A percentile compares a stretch with the other conserved stretches of the same genome.
phyloP scores from a whole-genome alignment of 768 basidiomycete species.

The Lactarius sp. region DNA sequence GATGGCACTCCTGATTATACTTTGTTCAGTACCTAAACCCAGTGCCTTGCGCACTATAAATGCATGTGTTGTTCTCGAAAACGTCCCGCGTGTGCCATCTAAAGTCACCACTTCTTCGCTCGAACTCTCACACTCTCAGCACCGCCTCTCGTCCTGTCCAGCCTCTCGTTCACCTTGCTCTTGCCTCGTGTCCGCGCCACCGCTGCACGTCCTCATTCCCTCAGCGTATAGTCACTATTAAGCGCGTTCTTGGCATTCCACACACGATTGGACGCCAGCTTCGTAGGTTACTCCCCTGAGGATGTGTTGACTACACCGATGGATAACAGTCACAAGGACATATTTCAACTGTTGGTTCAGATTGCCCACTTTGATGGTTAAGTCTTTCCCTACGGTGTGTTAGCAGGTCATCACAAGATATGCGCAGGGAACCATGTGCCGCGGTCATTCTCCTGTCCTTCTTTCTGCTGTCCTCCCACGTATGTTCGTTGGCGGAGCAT shows the following conservation, averaged over 20 bases:
- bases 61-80: too few relatives aligned
- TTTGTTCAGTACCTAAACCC: too few relatives aligned
- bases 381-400: background rate
- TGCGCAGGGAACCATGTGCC: background rate
- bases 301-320: background rate
- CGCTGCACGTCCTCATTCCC: background rate
- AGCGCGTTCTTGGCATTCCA: background rate
- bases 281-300: background rate
- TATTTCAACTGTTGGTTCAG: conserved; percentile 9
- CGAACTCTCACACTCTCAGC: too few relatives aligned
- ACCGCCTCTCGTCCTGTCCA: too few relatives aligned
- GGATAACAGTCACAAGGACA: background rate
- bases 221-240: background rate
- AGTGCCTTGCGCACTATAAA: too few relatives aligned
- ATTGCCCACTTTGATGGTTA: background rate
- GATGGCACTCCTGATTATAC: too few relatives aligned
- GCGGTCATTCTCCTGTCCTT: conserved; percentile 16
- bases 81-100: too few relatives aligned
- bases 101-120: too few relatives aligned
- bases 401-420: background rate
- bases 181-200: too few relatives aligned
- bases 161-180: too few relatives aligned
- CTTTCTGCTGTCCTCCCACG: conserved; percentile 13
- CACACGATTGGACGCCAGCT: conserved; percentile 13
- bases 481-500: conserved; percentile 5